Base-by-base conservation (phyloP, 148 eudicot genomes). In the Heliosperma pusillum region DNA sequence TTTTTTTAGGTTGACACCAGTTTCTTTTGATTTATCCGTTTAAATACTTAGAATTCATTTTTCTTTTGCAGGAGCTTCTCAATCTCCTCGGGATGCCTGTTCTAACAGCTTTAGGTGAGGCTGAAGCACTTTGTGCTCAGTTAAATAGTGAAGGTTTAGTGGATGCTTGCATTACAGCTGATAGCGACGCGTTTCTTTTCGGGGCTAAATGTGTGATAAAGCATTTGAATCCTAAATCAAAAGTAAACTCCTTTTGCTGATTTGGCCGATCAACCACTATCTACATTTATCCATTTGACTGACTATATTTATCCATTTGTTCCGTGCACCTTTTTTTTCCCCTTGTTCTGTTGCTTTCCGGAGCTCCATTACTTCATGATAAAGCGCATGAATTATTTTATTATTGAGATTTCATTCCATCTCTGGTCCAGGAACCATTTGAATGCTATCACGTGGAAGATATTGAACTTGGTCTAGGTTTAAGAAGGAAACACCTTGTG, bases 111-210 rank as follows among this genome's bases (percentile, higher is more conserved):
- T 83, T 73, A 65, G 97, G 89, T 30, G 98, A 95, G 77, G 98
- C 97, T 21, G 98, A 92, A 82, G 97, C 92, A 65, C 94, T 95
- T 68, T 95, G 97, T 85, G 98, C 96, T 42, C 89, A 90, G 76
- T 79, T 95, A 77, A 95, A 95, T 67, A 76, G 82, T 29, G 90
- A 90, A 81, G 97, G 96, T 40, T 82, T 72, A 59, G 97, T 95
- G 15, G 96, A 92, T 86, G 98, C 96, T 75, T 95, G 98, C 82
- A 87, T 95, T 68, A 95, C 98, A 53, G 77, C 98, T 78, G 98
- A 95, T 63, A 92, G 97, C 26, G 98, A 95, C 79, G 92, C 97
- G 44, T 90, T 95, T 71, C 96, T 92, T 22, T 95, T 76, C 66
- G 98, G 98, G 62, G 98, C 98, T 56, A 82, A 81, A 26, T 95